phyloP scores from a whole-genome alignment of 768 basidiomycete genomes.

The Serendipita sp. region DNA sequence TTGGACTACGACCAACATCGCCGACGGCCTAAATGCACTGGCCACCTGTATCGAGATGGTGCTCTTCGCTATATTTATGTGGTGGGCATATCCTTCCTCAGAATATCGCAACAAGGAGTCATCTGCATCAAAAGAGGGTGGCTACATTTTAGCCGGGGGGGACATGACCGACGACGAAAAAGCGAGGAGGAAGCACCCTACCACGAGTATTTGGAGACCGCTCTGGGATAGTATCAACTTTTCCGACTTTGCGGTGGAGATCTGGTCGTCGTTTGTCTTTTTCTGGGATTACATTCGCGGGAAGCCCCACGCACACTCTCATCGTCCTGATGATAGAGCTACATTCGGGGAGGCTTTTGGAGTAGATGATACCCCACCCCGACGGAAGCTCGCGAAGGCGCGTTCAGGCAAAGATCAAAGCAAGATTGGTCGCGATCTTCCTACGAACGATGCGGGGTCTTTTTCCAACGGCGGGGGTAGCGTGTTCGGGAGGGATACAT shows the following conservation, averaged over 20 bases:
- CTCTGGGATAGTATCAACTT: slow-evolving; percentile 39
- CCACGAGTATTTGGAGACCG: slow-evolving; percentile 49
- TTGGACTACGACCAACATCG: slow-evolving; percentile 74
- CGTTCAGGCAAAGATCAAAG: not conserved
- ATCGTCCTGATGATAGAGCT: not conserved
- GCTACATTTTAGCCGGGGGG: not conserved
- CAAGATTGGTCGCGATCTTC: not conserved
- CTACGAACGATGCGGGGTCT: not conserved
- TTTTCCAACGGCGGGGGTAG: not conserved
- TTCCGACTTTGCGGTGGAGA: slow-evolving; percentile 51
- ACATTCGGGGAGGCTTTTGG: slow-evolving; percentile 28
- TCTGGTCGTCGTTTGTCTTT: slow-evolving; percentile 42
- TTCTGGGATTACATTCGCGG: slow-evolving; percentile 32
- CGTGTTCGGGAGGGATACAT: not conserved
- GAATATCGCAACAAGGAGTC: slow-evolving; percentile 35
- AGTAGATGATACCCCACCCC: slow-evolving; percentile 14
- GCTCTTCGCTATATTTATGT: slow-evolving; percentile 59
- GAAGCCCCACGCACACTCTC: slow-evolving; percentile 17
- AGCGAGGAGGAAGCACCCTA: slow-evolving; percentile 7
- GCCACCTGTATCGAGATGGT: slow-evolving; percentile 86
- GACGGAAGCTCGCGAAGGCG: not conserved
- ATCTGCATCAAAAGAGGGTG: not conserved
- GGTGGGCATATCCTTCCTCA: slow-evolving; percentile 61
- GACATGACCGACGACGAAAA: slow-evolving; percentile 23
- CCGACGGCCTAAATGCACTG: slow-evolving; percentile 70